A percentile compares a stretch with the other conserved stretches of the same genome.
phyloP scores from a whole-genome alignment of 1,284 basidiomycete species.

The Salmacisia buchloeana region DNA sequence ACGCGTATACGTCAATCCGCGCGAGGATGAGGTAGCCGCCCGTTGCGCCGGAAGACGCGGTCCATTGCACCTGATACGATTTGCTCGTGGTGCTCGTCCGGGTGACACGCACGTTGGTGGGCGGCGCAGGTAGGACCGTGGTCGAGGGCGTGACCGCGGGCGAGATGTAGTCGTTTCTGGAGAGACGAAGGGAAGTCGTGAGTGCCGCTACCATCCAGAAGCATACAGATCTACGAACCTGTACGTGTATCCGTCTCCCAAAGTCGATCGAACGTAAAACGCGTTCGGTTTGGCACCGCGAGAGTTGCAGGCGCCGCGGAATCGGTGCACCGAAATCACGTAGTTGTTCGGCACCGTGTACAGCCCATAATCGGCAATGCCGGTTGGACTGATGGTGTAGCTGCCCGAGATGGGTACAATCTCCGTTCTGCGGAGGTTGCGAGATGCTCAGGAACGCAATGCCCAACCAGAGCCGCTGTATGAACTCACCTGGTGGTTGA shows the following conservation, averaged over 20 bases:
- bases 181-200: no score
- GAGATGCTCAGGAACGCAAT: not conserved
- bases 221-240: no score
- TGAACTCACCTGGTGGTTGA: no score
- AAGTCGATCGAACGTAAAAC: not conserved
- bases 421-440: not conserved
- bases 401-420: not conserved
- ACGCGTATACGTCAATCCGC: not conserved
- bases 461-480: no score
- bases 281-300: not conserved
- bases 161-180: conserved; percentile 1
- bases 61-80: not conserved
- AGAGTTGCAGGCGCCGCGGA: not conserved
- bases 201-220: no score
- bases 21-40: not conserved
- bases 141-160: not conserved
- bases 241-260: not conserved
- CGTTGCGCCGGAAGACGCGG: not conserved
- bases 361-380: not conserved
- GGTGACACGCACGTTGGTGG: not conserved
- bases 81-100: not conserved
- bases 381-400: not conserved
- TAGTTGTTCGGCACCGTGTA: conserved; percentile 5
- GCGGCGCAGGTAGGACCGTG: not conserved
- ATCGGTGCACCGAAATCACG: not conserved